A percentile compares a stretch with the other conserved stretches of the same genome.
phyloP scores from a whole-genome alignment of 2,329 filamentous ascomycete genomes.

The Talaromyces sp. region DNA sequence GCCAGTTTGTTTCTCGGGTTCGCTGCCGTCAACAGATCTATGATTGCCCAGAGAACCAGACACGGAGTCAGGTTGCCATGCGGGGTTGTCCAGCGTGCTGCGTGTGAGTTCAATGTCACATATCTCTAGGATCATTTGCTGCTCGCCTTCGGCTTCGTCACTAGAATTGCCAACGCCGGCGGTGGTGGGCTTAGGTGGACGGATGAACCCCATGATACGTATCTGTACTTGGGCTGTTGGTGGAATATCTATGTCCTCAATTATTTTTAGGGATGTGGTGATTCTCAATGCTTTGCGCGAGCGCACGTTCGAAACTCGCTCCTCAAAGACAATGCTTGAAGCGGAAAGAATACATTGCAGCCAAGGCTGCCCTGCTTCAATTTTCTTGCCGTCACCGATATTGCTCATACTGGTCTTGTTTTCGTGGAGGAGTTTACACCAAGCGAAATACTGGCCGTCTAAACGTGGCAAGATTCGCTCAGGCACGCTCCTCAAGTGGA shows the following conservation, averaged over 20 bases:
- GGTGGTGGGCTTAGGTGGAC: constrained; percentile 16
- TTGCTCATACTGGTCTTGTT: background rate
- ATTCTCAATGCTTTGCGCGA: constrained; percentile 44
- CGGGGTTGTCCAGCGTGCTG: constrained; percentile 33
- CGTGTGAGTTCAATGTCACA: constrained; percentile 37
- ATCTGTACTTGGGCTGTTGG: constrained; percentile 37
- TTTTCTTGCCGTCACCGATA: background rate
- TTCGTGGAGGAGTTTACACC: constrained; percentile 35
- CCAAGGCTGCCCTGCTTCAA: constrained; percentile 42
- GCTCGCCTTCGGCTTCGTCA: constrained; percentile 28
- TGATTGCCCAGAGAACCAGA: constrained; percentile 16
- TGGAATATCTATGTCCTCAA: constrained; percentile 23
- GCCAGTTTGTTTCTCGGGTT: background rate
- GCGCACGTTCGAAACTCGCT: constrained; percentile 32
- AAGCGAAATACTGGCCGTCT: constrained; percentile 60
- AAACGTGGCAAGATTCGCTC: constrained; percentile 52
- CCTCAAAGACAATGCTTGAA: constrained; percentile 38
- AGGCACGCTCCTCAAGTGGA: constrained; percentile 50
- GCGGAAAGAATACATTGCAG: constrained; percentile 55
- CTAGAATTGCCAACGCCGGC: background rate
- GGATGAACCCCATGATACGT: constrained; percentile 54
- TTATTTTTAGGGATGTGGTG: constrained; percentile 34
- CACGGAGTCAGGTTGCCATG: constrained; percentile 34
- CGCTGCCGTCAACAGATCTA: constrained; percentile 22
- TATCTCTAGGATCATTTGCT: constrained; percentile 34